Evolutionary conservation across 495 filamentous ascomycete species (phyloP), one percentile per base, ranked within the genome.

Genomic region (Annulohypoxylon maeteangense): DNA sequence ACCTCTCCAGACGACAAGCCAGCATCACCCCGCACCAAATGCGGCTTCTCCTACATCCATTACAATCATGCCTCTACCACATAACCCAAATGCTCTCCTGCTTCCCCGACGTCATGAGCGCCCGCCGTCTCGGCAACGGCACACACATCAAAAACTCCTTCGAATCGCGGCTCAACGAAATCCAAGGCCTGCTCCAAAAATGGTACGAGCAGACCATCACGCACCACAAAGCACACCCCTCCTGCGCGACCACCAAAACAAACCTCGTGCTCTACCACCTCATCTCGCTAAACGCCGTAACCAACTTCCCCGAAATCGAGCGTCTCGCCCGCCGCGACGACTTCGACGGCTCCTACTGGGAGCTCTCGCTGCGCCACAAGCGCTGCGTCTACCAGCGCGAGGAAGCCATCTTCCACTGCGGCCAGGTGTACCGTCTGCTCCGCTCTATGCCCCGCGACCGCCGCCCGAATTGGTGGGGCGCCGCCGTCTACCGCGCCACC

Each of bases 231-330:
- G 44, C 71, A 6, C 67, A 83, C 60, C 76, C 81, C 0, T 59
- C 53, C 12, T 84, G 81, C 55, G 74, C 80, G 7, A 71, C 81
- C 27, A 86, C 76, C 22, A 79, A 75, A 55, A 86, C 85, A 57
- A 90, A 86, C 72, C 74, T 90, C n/a, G 83, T 87, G 10, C 83
- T 91, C 68, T 90, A 86, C 76, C 88, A 91, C 67, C 81, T 91
- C 29, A 86, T 90, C 62, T 86, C 81, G 29, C 81, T 91, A 36
- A 90, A 90, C 70, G 82, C 84, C 10, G 79, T 87, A 4, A 85
- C 85, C 27, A 85, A 86, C 75, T 88, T 90, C 68, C 78, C 83
- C 6, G 85, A 86, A 62, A 86, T 90, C 36, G 89, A 91, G 76
- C 78, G 82, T 0, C 71, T 89, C 2, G 87, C 88, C 3, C 81